Evolutionary conservation across 371 early-diverging fungal species (phyloP).

Genomic region (Haplosporangium sp.): DNA sequence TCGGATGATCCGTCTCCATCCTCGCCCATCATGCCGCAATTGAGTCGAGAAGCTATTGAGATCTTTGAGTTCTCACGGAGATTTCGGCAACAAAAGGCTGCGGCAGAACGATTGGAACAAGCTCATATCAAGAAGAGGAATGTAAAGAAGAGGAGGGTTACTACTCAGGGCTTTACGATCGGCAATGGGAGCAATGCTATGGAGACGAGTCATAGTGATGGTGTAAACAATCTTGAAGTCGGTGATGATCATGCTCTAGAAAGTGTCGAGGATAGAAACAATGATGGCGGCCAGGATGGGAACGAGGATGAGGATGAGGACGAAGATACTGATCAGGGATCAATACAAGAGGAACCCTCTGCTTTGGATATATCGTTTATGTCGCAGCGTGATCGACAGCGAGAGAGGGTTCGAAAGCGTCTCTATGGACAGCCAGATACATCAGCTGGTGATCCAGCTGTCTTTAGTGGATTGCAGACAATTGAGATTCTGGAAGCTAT

Average conservation of each 20-base stretch:
- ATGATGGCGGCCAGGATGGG: conserved; percentile 5
- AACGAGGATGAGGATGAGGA: conserved; percentile 3
- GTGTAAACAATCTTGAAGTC: not conserved
- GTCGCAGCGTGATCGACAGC: conserved; percentile 5
- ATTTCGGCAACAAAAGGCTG: conserved; percentile 32
- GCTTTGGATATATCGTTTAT: conserved; percentile 30
- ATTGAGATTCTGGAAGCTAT: conserved; percentile 25
- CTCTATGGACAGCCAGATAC: conserved; percentile 14
- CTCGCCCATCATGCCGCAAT: not conserved
- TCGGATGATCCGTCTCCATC: not conserved
- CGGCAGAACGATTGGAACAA: conserved; percentile 18
- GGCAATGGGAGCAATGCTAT: conserved; percentile 34
- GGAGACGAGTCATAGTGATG: not conserved
- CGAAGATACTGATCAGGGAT: not conserved
- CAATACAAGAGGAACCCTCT: conserved; percentile 4
- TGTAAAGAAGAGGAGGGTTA: conserved; percentile 21
- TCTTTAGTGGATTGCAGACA: not conserved
- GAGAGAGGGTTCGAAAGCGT: conserved; percentile 2
- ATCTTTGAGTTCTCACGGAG: conserved; percentile 49
- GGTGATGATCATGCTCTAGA: not conserved
- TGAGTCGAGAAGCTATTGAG: conserved; percentile 41
- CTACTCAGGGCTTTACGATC: conserved; percentile 35
- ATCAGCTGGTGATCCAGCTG: not conserved
- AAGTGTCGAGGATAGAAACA: not conserved
- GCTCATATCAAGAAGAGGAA: conserved; percentile 15